These are phyloP conservation scores for Ogataea nakhonphanomensis DNA, from an alignment of 805 yeast species.

Conservation along the genomic window DNA sequence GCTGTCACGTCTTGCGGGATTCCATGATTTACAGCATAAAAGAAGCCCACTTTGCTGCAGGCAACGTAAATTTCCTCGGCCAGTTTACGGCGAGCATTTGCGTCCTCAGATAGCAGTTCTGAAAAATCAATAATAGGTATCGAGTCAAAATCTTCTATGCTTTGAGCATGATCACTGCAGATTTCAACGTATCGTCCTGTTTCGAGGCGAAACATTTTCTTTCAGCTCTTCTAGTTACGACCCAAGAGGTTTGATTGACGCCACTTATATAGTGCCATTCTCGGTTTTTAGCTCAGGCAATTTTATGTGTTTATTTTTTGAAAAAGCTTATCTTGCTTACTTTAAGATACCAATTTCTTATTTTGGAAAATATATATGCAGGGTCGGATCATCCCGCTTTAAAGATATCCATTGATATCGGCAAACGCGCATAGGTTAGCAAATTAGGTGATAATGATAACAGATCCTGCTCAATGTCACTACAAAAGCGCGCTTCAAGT, in stretches of 20 bases:
- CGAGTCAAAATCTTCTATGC: too few species aligned
- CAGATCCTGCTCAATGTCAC: conserved; percentile 1
- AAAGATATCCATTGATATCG: conserved; percentile 1
- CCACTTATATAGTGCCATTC: conserved; percentile 1
- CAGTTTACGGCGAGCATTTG: too few species aligned
- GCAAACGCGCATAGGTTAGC: background rate
- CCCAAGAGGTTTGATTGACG: conserved; percentile 1
- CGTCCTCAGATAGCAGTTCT: too few species aligned
- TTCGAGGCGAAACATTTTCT: too few species aligned
- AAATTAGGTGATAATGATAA: background rate
- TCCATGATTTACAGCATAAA: too few species aligned
- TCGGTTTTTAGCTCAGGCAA: conserved; percentile 1
- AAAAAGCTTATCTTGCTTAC: conserved; percentile 1
- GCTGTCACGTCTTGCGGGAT: too few species aligned
- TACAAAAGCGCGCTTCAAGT: conserved; percentile 1
- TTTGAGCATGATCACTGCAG: too few species aligned
- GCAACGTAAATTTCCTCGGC: too few species aligned
- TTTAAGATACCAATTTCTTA: background rate
- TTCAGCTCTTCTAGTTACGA: too few species aligned
- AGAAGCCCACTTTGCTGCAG: too few species aligned
- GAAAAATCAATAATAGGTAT: too few species aligned
- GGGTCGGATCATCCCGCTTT: conserved; percentile 1
- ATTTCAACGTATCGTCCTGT: too few species aligned
- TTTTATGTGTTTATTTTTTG: conserved; percentile 1
- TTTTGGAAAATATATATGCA: conserved; percentile 1